Evolutionary conservation across 305 asterid genomes (phyloP), one percentile per base, ranked within the genome.

Genomic region (Fraxinus dipetala): DNA sequence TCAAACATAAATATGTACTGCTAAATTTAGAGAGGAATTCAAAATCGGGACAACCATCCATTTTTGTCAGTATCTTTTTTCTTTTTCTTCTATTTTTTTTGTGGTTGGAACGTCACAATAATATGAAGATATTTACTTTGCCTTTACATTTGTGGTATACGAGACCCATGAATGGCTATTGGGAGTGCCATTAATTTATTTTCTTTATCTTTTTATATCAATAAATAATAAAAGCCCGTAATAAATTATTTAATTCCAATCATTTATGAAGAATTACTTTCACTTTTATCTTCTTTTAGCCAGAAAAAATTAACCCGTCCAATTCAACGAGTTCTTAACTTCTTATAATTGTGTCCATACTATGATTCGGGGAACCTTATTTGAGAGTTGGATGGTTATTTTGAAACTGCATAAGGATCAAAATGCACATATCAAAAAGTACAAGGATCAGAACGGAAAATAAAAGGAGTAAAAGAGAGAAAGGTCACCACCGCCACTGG

Each of bases 111-210:
- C 72, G 1, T 8, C 31, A 63, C 32, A 63, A 8, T 63, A 63
- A 63, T 63, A 30, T 24, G 72, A 22, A 22, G 72, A 63, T 20
- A 63, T 63, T 63, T 20, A 0, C 16, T 9, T 9, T 0, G 72
- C 31, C 72, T 6, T 63, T 63, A 63, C 72, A 63, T 20, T 22
- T 20, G 72, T 26, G 31, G 72, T 3, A 63, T 9, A 2, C 4
- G 31, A 8, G 30, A 24, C 16, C 31, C 30, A 73, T 45, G 77
- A 82, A 51, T 77, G 85, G 81, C 73, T 82, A 45, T 20, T 69
- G 22, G 56, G 81, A 76, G 73, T 69, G 73, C 81, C 85, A 77
- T 77, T 61, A 69, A 82, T 18, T 77, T 24, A 38, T 26, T 75
- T 36, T 18, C 63, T 63, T 22, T 63, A 6, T 18, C 75, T 26